Evolutionary conservation across 2,329 filamentous ascomycete genomes (phyloP), one percentile per base, ranked within the genome.

Genomic region (Paraphaeosphaeria sporulosa): DNA sequence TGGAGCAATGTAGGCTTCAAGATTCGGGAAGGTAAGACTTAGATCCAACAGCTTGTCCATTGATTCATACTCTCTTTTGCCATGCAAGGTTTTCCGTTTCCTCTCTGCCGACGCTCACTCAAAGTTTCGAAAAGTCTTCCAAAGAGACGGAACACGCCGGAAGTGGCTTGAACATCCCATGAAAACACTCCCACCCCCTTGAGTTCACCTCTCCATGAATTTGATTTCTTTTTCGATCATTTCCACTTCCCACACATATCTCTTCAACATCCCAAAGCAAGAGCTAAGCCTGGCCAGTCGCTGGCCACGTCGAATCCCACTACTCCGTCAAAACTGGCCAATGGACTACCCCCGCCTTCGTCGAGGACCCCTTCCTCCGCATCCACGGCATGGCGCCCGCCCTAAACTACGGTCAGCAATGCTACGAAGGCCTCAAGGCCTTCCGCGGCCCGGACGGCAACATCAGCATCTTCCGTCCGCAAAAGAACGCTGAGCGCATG

Each of bases 391-490:
- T 99, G 92, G 90, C 94, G 0, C 94, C 95, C 0, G 94, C 89
- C 46, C 87, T 98, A 66, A 99, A 99, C 85, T 99, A 99, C 79
- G 75, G 94, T 60, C 93, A 97, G 76, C 95, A 98, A 82, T 94
- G 93, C 71, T 99, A 96, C 83, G 95, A 99, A 78, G 95, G 95
- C n/a, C 88, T 98, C 77, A 98, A 98, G 80, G 94, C 94, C 57
- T 97, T 97, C 86, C 93, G 94, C 64, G 83, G 85, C 2, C 91
- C 93, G 19, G 82, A 85, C 59, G 87, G 90, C 77, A 80, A 81
- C 61, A 94, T 98, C 81, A 87, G 89, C 76, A 87, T 98, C 77
- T 98, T 98, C 87, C 90, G 94, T 4, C 92, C 94, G 0, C 85
- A 89, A 72, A 88, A 90, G 75, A 98, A 98, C 78, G 95, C 94